A percentile compares a stretch with the other conserved stretches of the same genome.
Conservation (phyloP, 306 rosid genomes). For the Trifolium pratense region DNA sequence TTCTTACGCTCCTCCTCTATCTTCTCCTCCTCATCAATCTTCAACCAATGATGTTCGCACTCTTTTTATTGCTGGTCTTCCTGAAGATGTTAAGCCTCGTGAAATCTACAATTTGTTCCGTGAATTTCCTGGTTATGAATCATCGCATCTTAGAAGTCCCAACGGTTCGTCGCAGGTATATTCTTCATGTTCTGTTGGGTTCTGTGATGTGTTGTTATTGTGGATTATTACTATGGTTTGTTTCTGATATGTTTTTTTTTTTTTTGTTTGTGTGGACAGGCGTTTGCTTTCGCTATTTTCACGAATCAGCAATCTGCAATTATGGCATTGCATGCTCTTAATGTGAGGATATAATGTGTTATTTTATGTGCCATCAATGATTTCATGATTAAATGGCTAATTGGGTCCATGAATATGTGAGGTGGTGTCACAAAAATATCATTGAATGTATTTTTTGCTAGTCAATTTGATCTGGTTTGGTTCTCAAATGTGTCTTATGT, state of each 20-base stretch:
- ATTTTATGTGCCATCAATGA: constrained; percentile 10
- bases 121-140: constrained; percentile 90
- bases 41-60: constrained; percentile 78
- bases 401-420: not conserved
- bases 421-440: not conserved
- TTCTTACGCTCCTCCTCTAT: constrained; percentile 51
- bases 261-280: constrained; percentile 54
- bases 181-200: too few relatives aligned
- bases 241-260: not conserved
- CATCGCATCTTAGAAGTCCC: constrained; percentile 90
- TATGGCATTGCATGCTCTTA: constrained; percentile 79
- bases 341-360: constrained; percentile 59
- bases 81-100: constrained; percentile 84
- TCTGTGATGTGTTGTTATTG: not conserved
- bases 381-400: not conserved
- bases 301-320: constrained; percentile 81
- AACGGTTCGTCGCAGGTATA: constrained; percentile 71
- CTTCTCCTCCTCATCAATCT: constrained; percentile 14
- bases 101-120: constrained; percentile 89
- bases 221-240: not conserved
- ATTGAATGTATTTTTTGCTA: not conserved
- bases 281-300: constrained; percentile 95
- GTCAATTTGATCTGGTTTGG: not conserved
- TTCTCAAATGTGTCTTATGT: not conserved
- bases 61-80: constrained; percentile 89